Conservation (phyloP, 169 alveolate genomes). For the Eimeria brunetti region DNA sequence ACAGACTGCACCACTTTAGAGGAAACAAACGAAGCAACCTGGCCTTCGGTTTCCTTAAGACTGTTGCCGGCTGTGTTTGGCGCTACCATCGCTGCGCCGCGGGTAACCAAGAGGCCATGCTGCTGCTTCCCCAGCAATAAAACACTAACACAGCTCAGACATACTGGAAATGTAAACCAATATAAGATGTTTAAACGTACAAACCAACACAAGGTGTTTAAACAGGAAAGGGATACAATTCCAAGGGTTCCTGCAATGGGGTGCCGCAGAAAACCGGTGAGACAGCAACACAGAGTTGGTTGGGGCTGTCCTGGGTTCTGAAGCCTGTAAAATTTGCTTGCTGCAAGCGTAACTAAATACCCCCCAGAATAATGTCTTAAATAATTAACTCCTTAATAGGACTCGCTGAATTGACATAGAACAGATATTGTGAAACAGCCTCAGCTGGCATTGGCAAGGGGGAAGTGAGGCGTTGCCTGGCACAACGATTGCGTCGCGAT, state of each 20-base stretch:
- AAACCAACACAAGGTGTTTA: too few relatives aligned
- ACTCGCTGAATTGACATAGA: not conserved
- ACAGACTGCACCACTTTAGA: not conserved
- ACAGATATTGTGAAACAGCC: not conserved
- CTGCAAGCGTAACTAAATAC: not conserved
- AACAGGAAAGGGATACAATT: too few relatives aligned
- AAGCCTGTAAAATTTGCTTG: not conserved
- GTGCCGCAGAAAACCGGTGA: not conserved
- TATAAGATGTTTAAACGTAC: too few relatives aligned
- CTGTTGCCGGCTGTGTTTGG: constrained; percentile 4
- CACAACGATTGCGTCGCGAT: not conserved
- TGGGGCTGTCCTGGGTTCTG: constrained; percentile 9
- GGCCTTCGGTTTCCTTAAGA: constrained; percentile 16
- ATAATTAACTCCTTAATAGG: not conserved
- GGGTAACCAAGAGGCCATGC: constrained; percentile 28
- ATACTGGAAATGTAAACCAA: not conserved
- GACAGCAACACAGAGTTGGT: not conserved
- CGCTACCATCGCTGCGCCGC: constrained; percentile 49
- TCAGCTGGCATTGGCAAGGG: not conserved
- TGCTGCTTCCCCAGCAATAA: not conserved
- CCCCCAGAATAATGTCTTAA: not conserved
- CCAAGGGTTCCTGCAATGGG: not conserved
- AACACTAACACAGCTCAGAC: not conserved
- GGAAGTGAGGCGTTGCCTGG: not conserved
- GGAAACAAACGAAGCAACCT: not conserved